Conservation (phyloP, 2,329 filamentous ascomycete genomes). For the Fusarium sp. region DNA sequence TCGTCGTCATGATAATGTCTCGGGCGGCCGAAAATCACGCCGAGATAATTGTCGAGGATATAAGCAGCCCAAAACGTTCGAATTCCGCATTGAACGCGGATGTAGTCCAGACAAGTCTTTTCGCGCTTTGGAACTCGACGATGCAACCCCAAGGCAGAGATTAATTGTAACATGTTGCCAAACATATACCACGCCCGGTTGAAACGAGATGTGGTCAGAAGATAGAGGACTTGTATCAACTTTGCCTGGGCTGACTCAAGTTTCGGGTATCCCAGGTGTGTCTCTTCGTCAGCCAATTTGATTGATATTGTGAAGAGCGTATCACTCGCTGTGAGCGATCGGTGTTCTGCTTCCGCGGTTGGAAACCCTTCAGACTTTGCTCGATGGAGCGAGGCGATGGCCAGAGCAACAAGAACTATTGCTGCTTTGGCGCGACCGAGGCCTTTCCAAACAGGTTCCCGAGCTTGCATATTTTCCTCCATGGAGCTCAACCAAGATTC, state of each 20-base stretch:
- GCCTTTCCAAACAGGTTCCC: neutral
- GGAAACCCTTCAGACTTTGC: neutral
- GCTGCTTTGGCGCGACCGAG: neutral
- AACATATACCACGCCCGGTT: conserved; percentile 72
- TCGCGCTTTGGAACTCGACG: conserved; percentile 30
- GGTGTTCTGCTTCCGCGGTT: neutral
- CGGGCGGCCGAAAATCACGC: conserved; percentile 71
- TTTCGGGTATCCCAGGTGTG: neutral
- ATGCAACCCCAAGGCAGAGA: conserved; percentile 57
- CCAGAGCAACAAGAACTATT: neutral
- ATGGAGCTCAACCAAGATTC: conserved; percentile 60
- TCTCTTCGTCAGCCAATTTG: neutral
- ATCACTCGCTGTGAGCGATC: neutral
- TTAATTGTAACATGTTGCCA: conserved; percentile 66
- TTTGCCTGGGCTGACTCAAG: conserved; percentile 59
- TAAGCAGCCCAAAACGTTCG: conserved; percentile 73
- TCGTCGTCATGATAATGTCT: conserved; percentile 72
- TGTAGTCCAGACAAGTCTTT: conserved; percentile 53
- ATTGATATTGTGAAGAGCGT: neutral
- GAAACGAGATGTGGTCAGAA: conserved; percentile 68
- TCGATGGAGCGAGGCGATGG: neutral
- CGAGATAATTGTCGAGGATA: conserved; percentile 71
- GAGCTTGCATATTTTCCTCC: conserved; percentile 45
- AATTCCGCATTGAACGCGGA: conserved; percentile 64
- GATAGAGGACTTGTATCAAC: conserved; percentile 68